Percentiles rank a stretch among this genome's conserved stretches.
Conservation (phyloP, 441 rosid genomes). For the Aquilaria agallochum region DNA sequence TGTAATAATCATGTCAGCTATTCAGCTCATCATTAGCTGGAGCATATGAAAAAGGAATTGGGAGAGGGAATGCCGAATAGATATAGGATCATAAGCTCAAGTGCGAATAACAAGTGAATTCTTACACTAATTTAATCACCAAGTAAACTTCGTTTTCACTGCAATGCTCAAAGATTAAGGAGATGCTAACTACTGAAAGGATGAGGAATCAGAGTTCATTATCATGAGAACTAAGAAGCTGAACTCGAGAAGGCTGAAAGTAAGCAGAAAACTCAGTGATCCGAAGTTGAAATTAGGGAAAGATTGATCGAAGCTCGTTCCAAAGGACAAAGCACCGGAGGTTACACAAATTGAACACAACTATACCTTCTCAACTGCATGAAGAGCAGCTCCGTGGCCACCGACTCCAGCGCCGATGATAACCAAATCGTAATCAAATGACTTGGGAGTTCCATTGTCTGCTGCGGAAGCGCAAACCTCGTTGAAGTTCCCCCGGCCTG, state of each 20-base stretch:
- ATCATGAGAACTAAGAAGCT: no score
- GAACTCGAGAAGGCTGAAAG: no score
- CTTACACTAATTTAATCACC: not conserved
- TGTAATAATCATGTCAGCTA: constrained; percentile 14
- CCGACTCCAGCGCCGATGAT: constrained; percentile 99
- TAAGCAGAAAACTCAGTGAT: no score
- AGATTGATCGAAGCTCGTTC: no score
- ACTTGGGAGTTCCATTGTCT: constrained; percentile 56
- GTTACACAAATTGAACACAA: no score
- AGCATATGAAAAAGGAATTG: not conserved
- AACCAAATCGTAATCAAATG: constrained; percentile 87
- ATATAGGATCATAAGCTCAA: no score
- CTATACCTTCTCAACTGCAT: constrained; percentile 87
- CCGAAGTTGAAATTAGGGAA: no score
- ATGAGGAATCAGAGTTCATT: no score
- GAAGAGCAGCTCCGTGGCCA: constrained; percentile 98
- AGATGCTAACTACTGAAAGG: no score
- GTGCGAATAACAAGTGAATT: no score
- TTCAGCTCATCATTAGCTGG: not conserved
- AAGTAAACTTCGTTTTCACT: not conserved
- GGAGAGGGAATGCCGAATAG: no score
- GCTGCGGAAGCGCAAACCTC: constrained; percentile 34
- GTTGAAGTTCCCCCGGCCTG: constrained; percentile 12
- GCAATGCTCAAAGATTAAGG: not conserved
- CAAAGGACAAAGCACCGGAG: no score